A percentile compares a stretch with the other conserved stretches of the same genome.
Evolutionary conservation across 371 early-diverging fungal genomes (phyloP).

Genomic region (Smittium culicis): DNA sequence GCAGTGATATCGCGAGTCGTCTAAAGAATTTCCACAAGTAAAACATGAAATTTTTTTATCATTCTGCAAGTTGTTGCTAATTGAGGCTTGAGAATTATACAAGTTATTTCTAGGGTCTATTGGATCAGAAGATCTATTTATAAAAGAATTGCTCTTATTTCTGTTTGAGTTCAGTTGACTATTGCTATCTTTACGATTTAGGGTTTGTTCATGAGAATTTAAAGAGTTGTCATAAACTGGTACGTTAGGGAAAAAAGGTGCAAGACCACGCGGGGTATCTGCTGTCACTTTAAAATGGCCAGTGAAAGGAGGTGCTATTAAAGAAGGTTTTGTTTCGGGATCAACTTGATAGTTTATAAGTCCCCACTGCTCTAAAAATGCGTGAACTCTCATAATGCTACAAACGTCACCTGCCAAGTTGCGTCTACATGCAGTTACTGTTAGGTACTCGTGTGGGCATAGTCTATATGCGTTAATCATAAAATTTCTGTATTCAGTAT

Average conservation of each 20-base stretch:
- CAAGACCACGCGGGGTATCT: conserved; percentile 85
- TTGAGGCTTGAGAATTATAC: conserved; percentile 10
- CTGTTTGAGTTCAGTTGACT: background rate
- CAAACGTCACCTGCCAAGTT: conserved; percentile 95
- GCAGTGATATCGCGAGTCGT: conserved; percentile 62
- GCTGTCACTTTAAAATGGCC: conserved; percentile 92
- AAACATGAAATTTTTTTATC: conserved; percentile 40
- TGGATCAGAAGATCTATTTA: conserved; percentile 14
- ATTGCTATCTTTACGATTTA: background rate
- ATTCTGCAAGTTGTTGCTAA: background rate
- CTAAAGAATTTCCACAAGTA: conserved; percentile 85
- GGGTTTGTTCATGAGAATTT: background rate
- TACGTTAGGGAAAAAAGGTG: conserved; percentile 57
- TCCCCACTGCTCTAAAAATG: conserved; percentile 98
- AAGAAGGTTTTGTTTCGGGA: conserved; percentile 81
- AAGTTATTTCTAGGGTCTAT: conserved; percentile 11
- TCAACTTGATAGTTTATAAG: conserved; percentile 96
- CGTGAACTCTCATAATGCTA: conserved; percentile 91
- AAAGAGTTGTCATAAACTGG: background rate
- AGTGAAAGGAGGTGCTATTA: conserved; percentile 83
- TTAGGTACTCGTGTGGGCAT: conserved; percentile 87
- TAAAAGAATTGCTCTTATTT: background rate
- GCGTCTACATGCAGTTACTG: conserved; percentile 90
- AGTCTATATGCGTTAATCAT: conserved; percentile 94
- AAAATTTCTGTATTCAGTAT: conserved; percentile 93